These are phyloP conservation scores for Diaporthe longicolla DNA, from an alignment of 2,329 filamentous ascomycete species.

Conservation along the genomic window DNA sequence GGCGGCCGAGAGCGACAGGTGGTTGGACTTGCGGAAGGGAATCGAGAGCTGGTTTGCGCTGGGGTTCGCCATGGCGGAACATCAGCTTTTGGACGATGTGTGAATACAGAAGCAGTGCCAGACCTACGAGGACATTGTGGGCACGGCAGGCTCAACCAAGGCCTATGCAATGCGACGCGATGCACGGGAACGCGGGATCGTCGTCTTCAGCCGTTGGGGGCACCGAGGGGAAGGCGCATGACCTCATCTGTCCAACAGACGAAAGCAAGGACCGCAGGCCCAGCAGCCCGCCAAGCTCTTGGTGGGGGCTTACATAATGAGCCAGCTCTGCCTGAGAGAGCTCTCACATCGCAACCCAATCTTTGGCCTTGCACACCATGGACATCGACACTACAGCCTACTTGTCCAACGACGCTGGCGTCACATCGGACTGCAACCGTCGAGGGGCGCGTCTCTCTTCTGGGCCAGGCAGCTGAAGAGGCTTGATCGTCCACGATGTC, in stretches of 20 bases:
- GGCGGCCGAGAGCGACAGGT: conserved; percentile 82
- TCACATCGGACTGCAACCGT: too few relatives aligned
- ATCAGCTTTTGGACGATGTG: conserved; percentile 24
- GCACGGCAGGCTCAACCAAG: conserved; percentile 8
- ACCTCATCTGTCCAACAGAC: conserved; percentile 15
- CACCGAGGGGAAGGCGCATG: conserved; percentile 24
- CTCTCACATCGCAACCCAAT: too few relatives aligned
- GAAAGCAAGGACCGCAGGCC: not conserved
- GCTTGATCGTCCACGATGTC: too few relatives aligned
- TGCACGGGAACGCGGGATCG: conserved; percentile 13
- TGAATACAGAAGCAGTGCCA: conserved; percentile 15
- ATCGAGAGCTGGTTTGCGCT: conserved; percentile 77
- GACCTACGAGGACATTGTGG: conserved; percentile 31
- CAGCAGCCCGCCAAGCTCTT: conserved; percentile 8
- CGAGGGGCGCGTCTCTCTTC: not conserved
- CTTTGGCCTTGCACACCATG: not conserved
- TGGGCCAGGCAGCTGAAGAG: not conserved
- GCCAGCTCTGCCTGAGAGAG: too few relatives aligned
- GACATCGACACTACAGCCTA: too few relatives aligned
- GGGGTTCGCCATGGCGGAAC: conserved; percentile 39
- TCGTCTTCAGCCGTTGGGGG: conserved; percentile 10
- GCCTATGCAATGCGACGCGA: conserved; percentile 19
- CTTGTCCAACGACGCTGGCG: not conserved
- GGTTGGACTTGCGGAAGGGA: conserved; percentile 88
- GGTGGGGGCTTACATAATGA: conserved; percentile 26